These are phyloP conservation scores for Phalaenopsis equestris DNA, from an alignment of 106 monocot genomes.

Conservation along the genomic window DNA sequence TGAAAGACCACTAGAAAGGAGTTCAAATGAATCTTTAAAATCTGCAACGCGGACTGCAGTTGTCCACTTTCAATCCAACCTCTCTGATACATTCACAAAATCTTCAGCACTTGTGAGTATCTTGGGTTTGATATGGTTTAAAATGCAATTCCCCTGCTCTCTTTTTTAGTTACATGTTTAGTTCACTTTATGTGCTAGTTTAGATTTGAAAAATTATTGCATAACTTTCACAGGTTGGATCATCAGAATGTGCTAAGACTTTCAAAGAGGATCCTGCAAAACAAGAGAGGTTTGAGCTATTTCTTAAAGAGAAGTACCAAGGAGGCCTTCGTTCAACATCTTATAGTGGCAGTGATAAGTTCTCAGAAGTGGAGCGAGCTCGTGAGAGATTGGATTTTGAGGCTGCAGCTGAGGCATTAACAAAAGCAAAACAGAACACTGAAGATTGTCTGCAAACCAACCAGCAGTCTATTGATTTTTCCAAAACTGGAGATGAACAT, in stretches of 20 bases:
- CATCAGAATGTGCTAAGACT: conserved; percentile 56
- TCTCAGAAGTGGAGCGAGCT: conserved; percentile 78
- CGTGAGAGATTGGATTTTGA: conserved; percentile 92
- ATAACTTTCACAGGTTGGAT: conserved; percentile 25
- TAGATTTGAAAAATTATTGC: neutral
- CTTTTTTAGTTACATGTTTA: too few species aligned
- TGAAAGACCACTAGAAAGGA: conserved; percentile 70
- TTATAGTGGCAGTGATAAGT: conserved; percentile 17
- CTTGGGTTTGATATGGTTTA: neutral
- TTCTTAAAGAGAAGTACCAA: conserved; percentile 90
- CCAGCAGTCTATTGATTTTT: conserved; percentile 11
- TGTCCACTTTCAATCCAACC: conserved; percentile 60
- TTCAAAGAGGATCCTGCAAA: conserved; percentile 85
- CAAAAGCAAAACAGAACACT: conserved; percentile 32
- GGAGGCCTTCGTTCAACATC: conserved; percentile 67
- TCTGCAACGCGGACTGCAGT: conserved; percentile 21
- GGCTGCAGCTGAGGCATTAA: conserved; percentile 64
- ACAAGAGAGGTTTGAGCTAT: conserved; percentile 91
- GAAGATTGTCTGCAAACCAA: conserved; percentile 14
- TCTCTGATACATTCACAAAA: conserved; percentile 63
- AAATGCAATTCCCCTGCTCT: too few species aligned
- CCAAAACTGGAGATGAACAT: conserved; percentile 20
- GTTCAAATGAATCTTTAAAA: conserved; percentile 12
- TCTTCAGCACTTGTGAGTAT: conserved; percentile 67
- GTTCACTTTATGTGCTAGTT: neutral